These are phyloP conservation scores for Monosporozyma servazzii DNA, from an alignment of 805 yeast species.

Conservation along the genomic window DNA sequence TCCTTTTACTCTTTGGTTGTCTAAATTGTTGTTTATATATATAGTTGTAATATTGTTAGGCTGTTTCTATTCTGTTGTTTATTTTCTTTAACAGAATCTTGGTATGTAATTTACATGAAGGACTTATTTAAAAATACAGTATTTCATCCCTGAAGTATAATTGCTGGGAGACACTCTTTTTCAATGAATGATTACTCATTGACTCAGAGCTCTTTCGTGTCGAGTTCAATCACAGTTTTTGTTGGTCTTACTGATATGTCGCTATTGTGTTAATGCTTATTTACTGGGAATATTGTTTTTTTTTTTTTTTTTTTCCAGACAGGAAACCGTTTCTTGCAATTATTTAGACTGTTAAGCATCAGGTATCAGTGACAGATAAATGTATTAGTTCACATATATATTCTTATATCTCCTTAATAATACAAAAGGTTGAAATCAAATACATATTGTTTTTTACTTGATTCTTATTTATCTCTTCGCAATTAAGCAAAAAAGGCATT, in stretches of 20 bases:
- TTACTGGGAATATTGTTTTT: neutral
- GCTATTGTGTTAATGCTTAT: neutral
- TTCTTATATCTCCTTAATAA: neutral
- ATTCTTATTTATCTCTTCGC: neutral
- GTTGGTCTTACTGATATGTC: neutral
- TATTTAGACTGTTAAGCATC: neutral
- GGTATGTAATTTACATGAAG: neutral
- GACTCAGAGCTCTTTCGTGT: neutral
- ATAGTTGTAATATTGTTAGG: neutral
- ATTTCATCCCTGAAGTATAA: no score
- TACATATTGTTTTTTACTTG: no score
- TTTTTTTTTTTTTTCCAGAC: neutral
- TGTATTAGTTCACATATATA: neutral
- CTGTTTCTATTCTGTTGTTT: neutral
- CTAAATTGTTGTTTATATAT: neutral
- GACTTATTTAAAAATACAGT: no score
- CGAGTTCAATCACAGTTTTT: neutral
- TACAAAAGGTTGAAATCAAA: neutral
- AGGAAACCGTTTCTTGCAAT: neutral
- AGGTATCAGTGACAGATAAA: neutral
- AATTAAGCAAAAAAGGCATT: neutral
- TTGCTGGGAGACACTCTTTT: no score
- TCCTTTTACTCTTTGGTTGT: constrained; percentile 17
- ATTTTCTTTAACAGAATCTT: neutral
- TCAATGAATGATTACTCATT: neutral